phyloP scores from a whole-genome alignment of 2,329 filamentous ascomycete species.

The Teratosphaeria pseudoeucalypti region DNA sequence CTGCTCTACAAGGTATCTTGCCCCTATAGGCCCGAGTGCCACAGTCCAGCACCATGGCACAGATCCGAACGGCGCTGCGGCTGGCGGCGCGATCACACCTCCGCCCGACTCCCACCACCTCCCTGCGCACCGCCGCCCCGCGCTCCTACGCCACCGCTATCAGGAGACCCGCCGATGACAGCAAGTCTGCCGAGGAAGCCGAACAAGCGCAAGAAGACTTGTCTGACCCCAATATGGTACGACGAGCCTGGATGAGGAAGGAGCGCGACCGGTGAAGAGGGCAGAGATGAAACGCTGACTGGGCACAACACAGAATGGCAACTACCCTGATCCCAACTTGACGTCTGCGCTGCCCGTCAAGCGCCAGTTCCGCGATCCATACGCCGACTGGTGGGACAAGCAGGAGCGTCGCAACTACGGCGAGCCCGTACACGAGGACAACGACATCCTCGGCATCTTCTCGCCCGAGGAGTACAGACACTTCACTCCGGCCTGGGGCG shows the following conservation, averaged over 20 bases:
- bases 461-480: slow-evolving; percentile 84
- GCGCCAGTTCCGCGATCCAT: slow-evolving; percentile 83
- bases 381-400: slow-evolving; percentile 93
- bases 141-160: slow-evolving; percentile 10
- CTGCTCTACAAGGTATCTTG: background rate
- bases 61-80: slow-evolving; percentile 16
- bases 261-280: background rate
- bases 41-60: slow-evolving; percentile 14
- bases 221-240: slow-evolving; percentile 24
- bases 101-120: slow-evolving; percentile 10
- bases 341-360: slow-evolving; percentile 50
- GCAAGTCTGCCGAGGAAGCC: slow-evolving; percentile 14
- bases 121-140: slow-evolving; percentile 14
- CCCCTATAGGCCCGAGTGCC: background rate
- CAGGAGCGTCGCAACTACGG: slow-evolving; percentile 96
- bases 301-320: slow-evolving; percentile 55
- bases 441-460: slow-evolving; percentile 86
- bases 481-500: slow-evolving; percentile 60
- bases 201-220: slow-evolving; percentile 21
- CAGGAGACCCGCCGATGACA: slow-evolving; percentile 13
- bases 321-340: slow-evolving; percentile 64
- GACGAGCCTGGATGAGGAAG: background rate
- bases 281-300: background rate
- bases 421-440: slow-evolving; percentile 92
- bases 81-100: slow-evolving; percentile 19